Evolutionary conservation across 192 early-diverging fungal species (phyloP), one percentile per base, ranked within the genome.

Genomic region (Diversispora eburnea): DNA sequence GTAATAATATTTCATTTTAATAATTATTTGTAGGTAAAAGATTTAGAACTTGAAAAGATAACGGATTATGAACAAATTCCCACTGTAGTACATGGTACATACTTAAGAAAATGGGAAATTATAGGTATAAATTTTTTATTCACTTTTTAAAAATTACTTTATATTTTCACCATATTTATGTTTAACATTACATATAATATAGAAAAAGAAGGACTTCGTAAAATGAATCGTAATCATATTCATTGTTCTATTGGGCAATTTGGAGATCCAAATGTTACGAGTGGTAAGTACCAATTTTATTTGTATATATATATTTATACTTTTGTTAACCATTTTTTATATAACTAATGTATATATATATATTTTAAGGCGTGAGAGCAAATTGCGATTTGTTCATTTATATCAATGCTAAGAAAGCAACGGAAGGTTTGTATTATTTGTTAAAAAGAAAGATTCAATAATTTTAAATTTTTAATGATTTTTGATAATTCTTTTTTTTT

Each of bases 201-300:
- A 72, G 81, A 80, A 42, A 57, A 79, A 49, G 20, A 77, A 10
- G 94, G 95, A 7, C 82, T 97, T 43, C 87, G 80, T 6, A 80
- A 74, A 45, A 98, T 98, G 95, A 64, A 55, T 42, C 86, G 96
- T 52, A 94, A 91, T 43, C 94, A 98, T 81, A 95, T 98, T 64
- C 96, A 98, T 73, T 92, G 93, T 80, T 92, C 95, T 1, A 65
- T 82, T 4, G 94, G 93, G 0, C 76, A 85, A 66, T 86, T 78
- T 4, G 89, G 88, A 3, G 90, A 91, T 42, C 52, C 77, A 17
- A 84, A 79, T 12, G 93, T 95, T 15, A 90, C 88, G 64, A 93
- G 91, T 63, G 91, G 85, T 49, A 48, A 78, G 76, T 75, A 67
- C 0, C 12, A 74, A 15, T 9, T 17, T 39, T 76, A 20, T 25